Base-by-base conservation (phyloP, 768 basidiomycete genomes). In the Saitozyma sp. region DNA sequence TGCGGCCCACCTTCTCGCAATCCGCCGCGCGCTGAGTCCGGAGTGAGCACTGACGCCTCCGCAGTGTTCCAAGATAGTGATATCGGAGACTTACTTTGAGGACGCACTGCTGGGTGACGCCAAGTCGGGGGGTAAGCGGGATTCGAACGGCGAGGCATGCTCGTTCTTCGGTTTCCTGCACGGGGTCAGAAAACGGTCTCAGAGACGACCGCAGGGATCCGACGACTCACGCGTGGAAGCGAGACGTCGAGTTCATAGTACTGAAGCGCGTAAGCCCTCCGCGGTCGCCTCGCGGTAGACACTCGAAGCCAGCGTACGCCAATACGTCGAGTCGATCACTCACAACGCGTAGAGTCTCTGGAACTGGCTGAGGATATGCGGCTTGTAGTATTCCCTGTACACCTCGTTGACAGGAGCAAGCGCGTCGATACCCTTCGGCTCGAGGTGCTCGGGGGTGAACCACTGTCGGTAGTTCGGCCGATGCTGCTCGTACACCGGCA, bases 391-490 rank as follows among this genome's bases (percentile, higher is more conserved):
- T 7, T 85, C 84, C 1, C 88, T 71, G 17, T 72, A 79, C 10
- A 79, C 70, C 42, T 83, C 80, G 73, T 90, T 91, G n/a, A 86
- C 83, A 0, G 86, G 85, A 59, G 85, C 81, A 48, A 95, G 83
- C 49, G 74, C 69, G 16, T 71, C 63, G 0, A 65, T 48, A 17
- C 63, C 56, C 19, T 59, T 62, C 45, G 64, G 61, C 4, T 78
- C 68, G 2, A 80, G 73, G 56, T 76, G 70, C 57, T 85, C 83
- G n/a, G 85, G 83, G 50, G 87, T 83, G 79, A 85, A 97, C 95
- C 95, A 97, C 55, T 88, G 83, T 68, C 85, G 86, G 76, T 98
- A 97, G 9, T 88, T 87, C 0, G 87, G 84, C 0, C 90, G 84
- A 2, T 84, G 82, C 2, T 83, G 83, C 1, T 84, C 81, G 3